Conservation (phyloP, 73 alveolate species). For the Tetrahymena malaccensis region DNA sequence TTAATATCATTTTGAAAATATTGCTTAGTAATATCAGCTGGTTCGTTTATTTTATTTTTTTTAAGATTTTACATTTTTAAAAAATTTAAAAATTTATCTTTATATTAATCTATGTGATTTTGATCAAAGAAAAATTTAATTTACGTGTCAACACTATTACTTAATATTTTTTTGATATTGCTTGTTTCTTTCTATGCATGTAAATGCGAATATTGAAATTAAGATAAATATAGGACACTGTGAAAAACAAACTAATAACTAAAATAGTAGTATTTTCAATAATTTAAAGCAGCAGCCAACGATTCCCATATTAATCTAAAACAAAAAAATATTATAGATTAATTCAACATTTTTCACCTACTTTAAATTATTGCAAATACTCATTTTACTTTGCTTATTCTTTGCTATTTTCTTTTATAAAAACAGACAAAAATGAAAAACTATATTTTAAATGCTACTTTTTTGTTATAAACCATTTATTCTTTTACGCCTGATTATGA, state of each 20-base stretch:
- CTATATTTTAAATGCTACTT: neutral
- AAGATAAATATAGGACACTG: neutral
- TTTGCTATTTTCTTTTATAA: neutral
- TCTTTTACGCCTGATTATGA: neutral
- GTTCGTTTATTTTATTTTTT: neutral
- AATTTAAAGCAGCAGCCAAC: neutral
- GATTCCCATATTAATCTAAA: neutral
- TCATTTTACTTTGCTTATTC: neutral
- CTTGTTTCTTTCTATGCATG: too few species aligned
- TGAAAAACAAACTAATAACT: neutral
- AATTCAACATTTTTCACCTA: neutral
- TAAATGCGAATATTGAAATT: too few species aligned
- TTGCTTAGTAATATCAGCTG: neutral
- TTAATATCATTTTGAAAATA: too few species aligned
- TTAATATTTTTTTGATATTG: too few species aligned
- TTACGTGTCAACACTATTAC: neutral
- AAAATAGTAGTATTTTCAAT: neutral
- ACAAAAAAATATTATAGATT: neutral
- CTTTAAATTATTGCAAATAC: neutral
- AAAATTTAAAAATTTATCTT: too few species aligned
- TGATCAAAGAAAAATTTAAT: too few species aligned
- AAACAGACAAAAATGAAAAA: neutral
- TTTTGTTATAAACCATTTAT: too few species aligned
- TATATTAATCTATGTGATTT: neutral
- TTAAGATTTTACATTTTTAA: too few species aligned